A percentile compares a stretch with the other conserved stretches of the same genome.
Evolutionary conservation across 2,329 filamentous ascomycete genomes (phyloP).

Genomic region (Endoconidiophora polonica): DNA sequence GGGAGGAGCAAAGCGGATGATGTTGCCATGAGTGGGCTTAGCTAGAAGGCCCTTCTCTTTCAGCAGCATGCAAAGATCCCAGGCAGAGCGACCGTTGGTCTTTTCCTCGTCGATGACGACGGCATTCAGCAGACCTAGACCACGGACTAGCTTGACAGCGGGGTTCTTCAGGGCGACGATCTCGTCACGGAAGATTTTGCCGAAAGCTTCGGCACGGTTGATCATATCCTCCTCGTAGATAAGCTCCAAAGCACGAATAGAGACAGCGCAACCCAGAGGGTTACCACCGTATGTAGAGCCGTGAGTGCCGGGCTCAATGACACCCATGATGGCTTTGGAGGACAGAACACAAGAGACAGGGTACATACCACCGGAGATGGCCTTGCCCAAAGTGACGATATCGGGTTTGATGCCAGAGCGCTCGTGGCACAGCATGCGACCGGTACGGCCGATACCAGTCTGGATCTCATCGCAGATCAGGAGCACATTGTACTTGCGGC

Average conservation of each 20-base stretch:
- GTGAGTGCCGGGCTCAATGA: slow-evolving; percentile 89
- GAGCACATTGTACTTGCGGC: slow-evolving; percentile 87
- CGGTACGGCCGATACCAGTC: slow-evolving; percentile 89
- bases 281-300: slow-evolving; percentile 98
- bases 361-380: slow-evolving; percentile 96
- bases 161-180: slow-evolving; percentile 60
- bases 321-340: slow-evolving; percentile 83
- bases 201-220: slow-evolving; percentile 63
- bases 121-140: slow-evolving; percentile 88
- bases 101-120: slow-evolving; percentile 87
- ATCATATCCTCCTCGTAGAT: slow-evolving; percentile 84
- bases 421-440: slow-evolving; percentile 82
- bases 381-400: slow-evolving; percentile 87
- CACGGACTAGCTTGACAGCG: slow-evolving; percentile 67
- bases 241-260: slow-evolving; percentile 85
- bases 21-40: slow-evolving; percentile 96
- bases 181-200: slow-evolving; percentile 67
- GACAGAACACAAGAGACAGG: slow-evolving; percentile 89
- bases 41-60: slow-evolving; percentile 92
- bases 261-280: slow-evolving; percentile 85
- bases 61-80: slow-evolving; percentile 90
- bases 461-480: slow-evolving; percentile 98
- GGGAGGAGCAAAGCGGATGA: slow-evolving; percentile 93
- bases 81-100: slow-evolving; percentile 72
- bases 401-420: slow-evolving; percentile 95